These are phyloP conservation scores for Candida ficus DNA, from an alignment of 805 yeast species.

Conservation along the genomic window DNA sequence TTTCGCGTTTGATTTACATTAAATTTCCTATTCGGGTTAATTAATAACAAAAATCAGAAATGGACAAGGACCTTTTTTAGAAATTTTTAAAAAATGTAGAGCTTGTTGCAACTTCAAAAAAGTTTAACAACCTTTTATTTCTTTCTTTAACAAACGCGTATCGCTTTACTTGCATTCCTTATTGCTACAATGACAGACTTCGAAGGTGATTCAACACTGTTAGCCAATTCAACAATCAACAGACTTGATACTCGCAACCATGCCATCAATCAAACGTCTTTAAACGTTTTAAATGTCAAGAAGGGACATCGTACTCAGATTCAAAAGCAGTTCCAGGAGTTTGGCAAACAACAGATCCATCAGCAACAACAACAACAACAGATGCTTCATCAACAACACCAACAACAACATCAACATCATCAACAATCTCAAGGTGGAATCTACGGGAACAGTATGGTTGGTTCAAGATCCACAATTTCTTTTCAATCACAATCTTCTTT, in stretches of 20 bases:
- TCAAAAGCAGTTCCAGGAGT: conserved; percentile 23
- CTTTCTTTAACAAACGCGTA: no score
- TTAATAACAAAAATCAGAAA: neutral
- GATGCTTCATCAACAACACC: conserved; percentile 16
- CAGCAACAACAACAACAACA: conserved; percentile 15
- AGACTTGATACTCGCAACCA: conserved; percentile 18
- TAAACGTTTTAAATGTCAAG: conserved; percentile 18
- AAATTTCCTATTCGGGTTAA: neutral
- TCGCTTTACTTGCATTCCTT: no score
- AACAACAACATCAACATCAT: conserved; percentile 1
- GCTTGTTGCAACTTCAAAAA: no score
- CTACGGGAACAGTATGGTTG: neutral
- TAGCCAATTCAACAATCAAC: conserved; percentile 3
- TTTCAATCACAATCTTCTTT: conserved; percentile 3
- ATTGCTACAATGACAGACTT: neutral
- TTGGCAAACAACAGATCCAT: conserved; percentile 15
- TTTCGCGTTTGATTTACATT: neutral
- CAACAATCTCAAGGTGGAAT: neutral
- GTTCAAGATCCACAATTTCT: conserved; percentile 6
- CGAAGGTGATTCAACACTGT: neutral
- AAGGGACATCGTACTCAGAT: conserved; percentile 21
- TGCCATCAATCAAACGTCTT: conserved; percentile 22
- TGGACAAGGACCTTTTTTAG: neutral
- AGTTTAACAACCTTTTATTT: no score
- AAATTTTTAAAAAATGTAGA: no score